These are phyloP conservation scores for Cryptosporidium canis DNA, from an alignment of 169 alveolate genomes.

Conservation along the genomic window DNA sequence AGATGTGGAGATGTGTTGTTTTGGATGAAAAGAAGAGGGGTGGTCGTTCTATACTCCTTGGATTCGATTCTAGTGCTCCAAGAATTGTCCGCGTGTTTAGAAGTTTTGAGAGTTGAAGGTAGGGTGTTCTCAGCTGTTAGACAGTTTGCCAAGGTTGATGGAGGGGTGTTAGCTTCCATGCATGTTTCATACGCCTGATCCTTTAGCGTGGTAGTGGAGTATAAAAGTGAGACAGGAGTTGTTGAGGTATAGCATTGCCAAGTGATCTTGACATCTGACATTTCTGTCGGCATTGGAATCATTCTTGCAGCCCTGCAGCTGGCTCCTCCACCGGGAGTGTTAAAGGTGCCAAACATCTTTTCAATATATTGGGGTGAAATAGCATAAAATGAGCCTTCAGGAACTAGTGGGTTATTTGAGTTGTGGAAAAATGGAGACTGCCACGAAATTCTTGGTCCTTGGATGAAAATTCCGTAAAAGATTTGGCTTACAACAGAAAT, in stretches of 20 bases:
- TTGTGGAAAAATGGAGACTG: constrained; percentile 34
- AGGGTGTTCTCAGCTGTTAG: constrained; percentile 3
- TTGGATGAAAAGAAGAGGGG: constrained; percentile 53
- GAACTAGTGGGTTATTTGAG: constrained; percentile 30
- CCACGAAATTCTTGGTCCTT: constrained; percentile 62
- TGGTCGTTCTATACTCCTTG: constrained; percentile 10
- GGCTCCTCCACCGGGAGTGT: constrained; percentile 61
- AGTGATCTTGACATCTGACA: constrained; percentile 20
- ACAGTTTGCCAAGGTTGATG: constrained; percentile 24
- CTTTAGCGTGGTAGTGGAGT: constrained; percentile 51
- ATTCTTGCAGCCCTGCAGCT: constrained; percentile 71
- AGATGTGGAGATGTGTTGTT: constrained; percentile 49
- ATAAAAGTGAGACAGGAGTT: constrained; percentile 52
- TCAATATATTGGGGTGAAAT: constrained; percentile 58
- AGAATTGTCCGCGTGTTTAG: background rate
- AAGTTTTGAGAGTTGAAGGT: constrained; percentile 32
- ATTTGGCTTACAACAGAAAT: constrained; percentile 27
- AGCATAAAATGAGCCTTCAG: constrained; percentile 66
- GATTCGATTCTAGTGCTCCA: constrained; percentile 31
- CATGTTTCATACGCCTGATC: constrained; percentile 49
- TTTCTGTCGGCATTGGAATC: constrained; percentile 60
- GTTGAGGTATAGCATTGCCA: constrained; percentile 69
- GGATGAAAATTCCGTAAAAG: constrained; percentile 57
- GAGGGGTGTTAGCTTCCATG: constrained; percentile 16
- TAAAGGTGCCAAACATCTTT: constrained; percentile 45